Evolutionary conservation across 352 stramenopile species (phyloP), one percentile per base, ranked within the genome.

Genomic region (Pythium insidiosum): DNA sequence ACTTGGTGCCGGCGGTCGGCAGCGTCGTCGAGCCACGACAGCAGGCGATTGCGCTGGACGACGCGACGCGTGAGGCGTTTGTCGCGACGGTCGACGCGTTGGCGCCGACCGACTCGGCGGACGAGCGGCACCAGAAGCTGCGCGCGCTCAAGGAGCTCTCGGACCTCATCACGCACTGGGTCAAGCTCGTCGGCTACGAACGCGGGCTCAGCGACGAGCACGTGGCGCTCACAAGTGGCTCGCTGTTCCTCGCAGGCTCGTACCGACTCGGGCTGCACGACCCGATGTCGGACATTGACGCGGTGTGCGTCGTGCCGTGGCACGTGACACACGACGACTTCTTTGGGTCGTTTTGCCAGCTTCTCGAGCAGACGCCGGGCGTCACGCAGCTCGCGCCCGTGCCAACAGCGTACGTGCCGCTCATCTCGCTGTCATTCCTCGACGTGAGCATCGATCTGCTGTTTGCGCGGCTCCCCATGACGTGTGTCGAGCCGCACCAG

Each of bases 391-490:
- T 96, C 15, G 72, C 73, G 5, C 73, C 83, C 5, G 75, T 96
- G 34, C 74, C 77, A 4, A 84, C 88, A 29, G 94, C 94, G 7
- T 98, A 96, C 47, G 94, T 95, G 15, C 89, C 92, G 4, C 66
- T 97, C 13, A 87, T 97, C 45, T 96, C 95, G 43, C 71, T 97
- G 36, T 79, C 67, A 12, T 86, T 96, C 28, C 61, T 94, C 28
- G 73, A 66, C 18, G 76, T 97, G 37, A 78, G 80, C 29, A 83
- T 97, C 59, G 91, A 98, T 58, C 47, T 97, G 39, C 68, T 98
- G 1, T 98, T 97, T 65, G 84, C 80, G 1, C 72, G 73, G 15
- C 47, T 94, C 23, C 74, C 69, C 4, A 58, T 91, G 38, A 61
- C 69, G 7, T 60, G 53, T 33, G 68, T 94, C 0, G 71, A 87